Percentiles rank a stretch among this genome's conserved stretches.
Conservation (phyloP, 768 basidiomycete genomes). For the Vararia minispora region DNA sequence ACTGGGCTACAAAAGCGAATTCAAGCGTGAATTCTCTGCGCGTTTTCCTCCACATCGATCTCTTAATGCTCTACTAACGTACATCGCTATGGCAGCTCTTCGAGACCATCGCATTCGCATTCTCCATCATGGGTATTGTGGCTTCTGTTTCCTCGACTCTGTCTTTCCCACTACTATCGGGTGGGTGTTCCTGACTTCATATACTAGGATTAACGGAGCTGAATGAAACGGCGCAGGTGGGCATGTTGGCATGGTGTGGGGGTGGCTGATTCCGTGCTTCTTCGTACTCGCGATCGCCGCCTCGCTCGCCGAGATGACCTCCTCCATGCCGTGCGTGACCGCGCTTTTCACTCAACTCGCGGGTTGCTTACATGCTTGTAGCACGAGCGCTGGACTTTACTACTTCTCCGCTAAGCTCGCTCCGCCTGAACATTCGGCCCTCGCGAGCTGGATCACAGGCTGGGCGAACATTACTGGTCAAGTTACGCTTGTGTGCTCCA, state of each 20-base stretch:
- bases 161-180: conserved; percentile 50
- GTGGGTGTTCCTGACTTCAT: conserved; percentile 22
- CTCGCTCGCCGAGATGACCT: conserved; percentile 64
- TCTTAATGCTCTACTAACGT: not conserved
- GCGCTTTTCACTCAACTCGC: not conserved
- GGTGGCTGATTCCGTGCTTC: conserved; percentile 61
- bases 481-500: conserved; percentile 58
- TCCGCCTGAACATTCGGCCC: conserved; percentile 43
- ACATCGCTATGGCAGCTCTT: conserved; percentile 27
- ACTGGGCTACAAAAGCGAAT: conserved; percentile 63
- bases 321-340: conserved; percentile 54
- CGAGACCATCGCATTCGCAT: conserved; percentile 55
- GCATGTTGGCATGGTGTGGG: conserved; percentile 69
- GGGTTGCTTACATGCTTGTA: conserved; percentile 15
- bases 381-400: conserved; percentile 70
- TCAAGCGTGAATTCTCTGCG: conserved; percentile 66
- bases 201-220: not conserved
- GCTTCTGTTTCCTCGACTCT: conserved; percentile 59
- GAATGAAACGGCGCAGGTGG: conserved; percentile 33
- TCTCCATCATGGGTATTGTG: conserved; percentile 65
- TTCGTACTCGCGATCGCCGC: conserved; percentile 60
- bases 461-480: conserved; percentile 73
- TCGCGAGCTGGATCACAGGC: conserved; percentile 59
- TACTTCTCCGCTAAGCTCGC: conserved; percentile 73
- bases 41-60: conserved; percentile 12